These are phyloP conservation scores for Aspergillus funiculosus DNA, from an alignment of 495 filamentous ascomycete species.

Conservation along the genomic window DNA sequence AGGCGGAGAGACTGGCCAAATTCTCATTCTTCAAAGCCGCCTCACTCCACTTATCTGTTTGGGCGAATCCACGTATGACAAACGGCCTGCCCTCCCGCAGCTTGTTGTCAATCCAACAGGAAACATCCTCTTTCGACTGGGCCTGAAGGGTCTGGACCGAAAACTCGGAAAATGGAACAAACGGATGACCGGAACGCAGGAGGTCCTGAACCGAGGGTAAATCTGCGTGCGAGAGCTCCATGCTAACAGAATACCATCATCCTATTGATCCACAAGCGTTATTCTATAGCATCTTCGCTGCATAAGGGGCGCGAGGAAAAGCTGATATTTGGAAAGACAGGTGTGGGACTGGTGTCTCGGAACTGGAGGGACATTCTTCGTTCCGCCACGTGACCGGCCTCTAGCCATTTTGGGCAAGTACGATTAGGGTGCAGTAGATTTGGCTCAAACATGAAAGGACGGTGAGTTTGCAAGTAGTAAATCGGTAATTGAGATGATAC, in stretches of 20 bases:
- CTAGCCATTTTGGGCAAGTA: background rate
- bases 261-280: background rate
- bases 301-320: background rate
- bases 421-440: background rate
- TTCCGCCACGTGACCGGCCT: background rate
- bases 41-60: constrained; percentile 4
- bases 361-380: background rate
- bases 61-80: constrained; percentile 15
- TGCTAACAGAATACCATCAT: background rate
- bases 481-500: no score
- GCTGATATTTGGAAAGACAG: background rate
- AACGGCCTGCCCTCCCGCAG: constrained; percentile 16
- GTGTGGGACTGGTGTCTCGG: no score
- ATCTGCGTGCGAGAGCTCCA: constrained; percentile 10
- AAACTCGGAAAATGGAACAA: constrained; percentile 24
- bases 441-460: no score
- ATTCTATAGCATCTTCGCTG: background rate
- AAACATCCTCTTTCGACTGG: background rate
- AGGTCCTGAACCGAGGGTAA: constrained; percentile 11
- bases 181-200: constrained; percentile 12
- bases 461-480: no score
- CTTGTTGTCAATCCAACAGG: constrained; percentile 12
- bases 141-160: constrained; percentile 8
- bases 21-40: constrained; percentile 10
- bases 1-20: constrained; percentile 13